Conservation (phyloP, 2,329 filamentous ascomycete species). For the Parafenestella ontariensis region DNA sequence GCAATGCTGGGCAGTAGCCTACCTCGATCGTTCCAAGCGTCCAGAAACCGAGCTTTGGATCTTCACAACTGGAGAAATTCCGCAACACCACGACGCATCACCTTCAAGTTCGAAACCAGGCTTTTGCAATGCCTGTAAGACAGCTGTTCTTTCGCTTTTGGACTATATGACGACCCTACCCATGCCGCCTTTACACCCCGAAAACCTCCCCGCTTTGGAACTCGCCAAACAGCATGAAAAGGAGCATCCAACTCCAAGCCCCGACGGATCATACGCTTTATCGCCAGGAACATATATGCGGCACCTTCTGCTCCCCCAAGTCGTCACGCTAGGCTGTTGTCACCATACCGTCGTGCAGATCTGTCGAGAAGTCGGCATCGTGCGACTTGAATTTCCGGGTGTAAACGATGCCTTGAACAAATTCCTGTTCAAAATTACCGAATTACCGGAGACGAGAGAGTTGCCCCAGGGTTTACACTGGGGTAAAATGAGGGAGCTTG, state of each 20-base stretch:
- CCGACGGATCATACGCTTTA: slow-evolving; percentile 23
- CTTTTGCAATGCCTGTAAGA: slow-evolving; percentile 37
- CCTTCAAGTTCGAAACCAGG: slow-evolving; percentile 1
- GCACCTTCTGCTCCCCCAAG: slow-evolving; percentile 40
- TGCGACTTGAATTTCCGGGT: slow-evolving; percentile 42
- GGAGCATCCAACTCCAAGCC: slow-evolving; percentile 31
- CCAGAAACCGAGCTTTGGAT: slow-evolving; percentile 72
- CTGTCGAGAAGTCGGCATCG: slow-evolving; percentile 25
- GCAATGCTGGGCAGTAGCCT: slow-evolving; percentile 63
- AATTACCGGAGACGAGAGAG: slow-evolving; percentile 52
- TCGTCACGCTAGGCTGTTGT: slow-evolving; percentile 56
- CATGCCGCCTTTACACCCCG: slow-evolving; percentile 34
- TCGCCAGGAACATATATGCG: slow-evolving; percentile 37
- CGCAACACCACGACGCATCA: slow-evolving; percentile 16
- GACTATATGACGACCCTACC: slow-evolving; percentile 37
- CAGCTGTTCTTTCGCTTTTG: slow-evolving; percentile 38
- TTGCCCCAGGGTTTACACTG: slow-evolving; percentile 62
- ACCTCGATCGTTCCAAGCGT: slow-evolving; percentile 65
- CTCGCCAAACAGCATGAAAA: slow-evolving; percentile 39
- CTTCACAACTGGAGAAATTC: slow-evolving; percentile 52
- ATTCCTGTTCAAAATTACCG: slow-evolving; percentile 62
- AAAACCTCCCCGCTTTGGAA: slow-evolving; percentile 32
- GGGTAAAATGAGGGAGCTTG: slow-evolving; percentile 59
- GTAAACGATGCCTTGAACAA: slow-evolving; percentile 54
- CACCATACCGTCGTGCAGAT: slow-evolving; percentile 42